Evolutionary conservation across 176 grass and related monocot species (phyloP).

Genomic region (Paspalum notatum): DNA sequence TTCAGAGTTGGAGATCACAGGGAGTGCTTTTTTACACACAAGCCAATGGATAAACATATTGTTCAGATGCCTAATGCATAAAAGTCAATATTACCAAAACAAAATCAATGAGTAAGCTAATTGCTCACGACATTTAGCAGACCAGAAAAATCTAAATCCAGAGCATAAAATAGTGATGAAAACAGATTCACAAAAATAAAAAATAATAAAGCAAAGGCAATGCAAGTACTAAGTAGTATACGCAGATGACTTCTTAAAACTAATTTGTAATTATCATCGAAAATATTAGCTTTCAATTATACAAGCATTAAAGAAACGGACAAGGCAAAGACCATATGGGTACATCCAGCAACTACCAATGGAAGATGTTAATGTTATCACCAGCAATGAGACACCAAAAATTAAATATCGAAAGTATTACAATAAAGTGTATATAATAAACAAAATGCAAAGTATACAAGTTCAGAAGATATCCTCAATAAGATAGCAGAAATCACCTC

Average conservation of each 20-base stretch:
- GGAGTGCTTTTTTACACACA: neutral
- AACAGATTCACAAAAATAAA: conserved; percentile 18
- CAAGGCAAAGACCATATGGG: neutral
- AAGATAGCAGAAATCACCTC: conserved; percentile 67
- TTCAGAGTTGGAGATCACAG: neutral
- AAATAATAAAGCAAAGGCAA: neutral
- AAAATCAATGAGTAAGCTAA: neutral
- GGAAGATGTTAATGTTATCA: conserved; percentile 21
- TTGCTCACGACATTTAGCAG: neutral
- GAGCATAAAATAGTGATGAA: neutral
- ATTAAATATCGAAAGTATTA: conserved; percentile 4
- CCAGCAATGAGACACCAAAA: neutral
- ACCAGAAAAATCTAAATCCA: neutral
- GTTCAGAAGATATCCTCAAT: neutral
- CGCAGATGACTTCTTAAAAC: neutral
- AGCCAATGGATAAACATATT: conserved; percentile 14
- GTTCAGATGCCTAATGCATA: conserved; percentile 5
- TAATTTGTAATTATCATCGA: conserved; percentile 22
- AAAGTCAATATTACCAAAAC: conserved; percentile 10
- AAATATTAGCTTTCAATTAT: neutral
- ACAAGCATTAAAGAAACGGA: conserved; percentile 14
- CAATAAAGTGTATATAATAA: neutral
- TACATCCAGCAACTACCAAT: conserved; percentile 1
- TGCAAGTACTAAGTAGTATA: conserved; percentile 1
- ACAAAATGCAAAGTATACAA: conserved; percentile 13